Base-by-base conservation (phyloP, 257 asterid genomes). In the Anisodus acutangulus region DNA sequence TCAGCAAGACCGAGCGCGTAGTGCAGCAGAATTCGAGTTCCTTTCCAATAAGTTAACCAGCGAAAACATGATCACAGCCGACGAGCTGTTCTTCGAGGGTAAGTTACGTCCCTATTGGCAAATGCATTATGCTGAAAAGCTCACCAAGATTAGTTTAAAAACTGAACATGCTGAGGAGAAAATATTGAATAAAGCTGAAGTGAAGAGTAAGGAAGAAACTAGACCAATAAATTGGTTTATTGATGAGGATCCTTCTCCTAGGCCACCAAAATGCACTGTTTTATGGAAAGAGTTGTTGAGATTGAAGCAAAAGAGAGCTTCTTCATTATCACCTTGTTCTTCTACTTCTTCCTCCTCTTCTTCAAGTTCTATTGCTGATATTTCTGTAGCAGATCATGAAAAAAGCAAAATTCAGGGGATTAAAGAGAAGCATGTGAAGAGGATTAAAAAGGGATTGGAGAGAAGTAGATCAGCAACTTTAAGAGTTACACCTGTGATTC, bases 241-340 rank as follows among this genome's bases (percentile, higher is more conserved):
- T 31, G 99, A 95, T 82, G 98, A 95, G 37, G 98, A 94, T 87
- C 98, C 98, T 0, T 95, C 98, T 15, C 98, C 98, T 5, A 87
- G 98, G 85, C 98, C 98, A 9, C 98, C 98, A 3, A 94, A 90
- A 68, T 95, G 98, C 82, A 94, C 94, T n/a, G 97, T 94, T 79
- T 53, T 95, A 63, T 95, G 95, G 97, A 95, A 95, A 79, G 98
- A 95, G 89, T 64, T 95, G 49, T 58, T 92, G 37, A 92, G 89
- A 88, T 70, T 95, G 97, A 92, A 88, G 63, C 94, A 92, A 15
- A 93, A 90, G 2, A 89, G 95, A 0, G 79, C 92, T 22, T 81
- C 92, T 2, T 87, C 90, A 54, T 85, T 91, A 11, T 86, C 96
- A 1, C 87, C 96, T 9, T 89, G 95, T 6, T 85, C 90, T 51